These are phyloP conservation scores for Sclerotinia borealis DNA, from an alignment of 2,329 filamentous ascomycete genomes.

Conservation along the genomic window DNA sequence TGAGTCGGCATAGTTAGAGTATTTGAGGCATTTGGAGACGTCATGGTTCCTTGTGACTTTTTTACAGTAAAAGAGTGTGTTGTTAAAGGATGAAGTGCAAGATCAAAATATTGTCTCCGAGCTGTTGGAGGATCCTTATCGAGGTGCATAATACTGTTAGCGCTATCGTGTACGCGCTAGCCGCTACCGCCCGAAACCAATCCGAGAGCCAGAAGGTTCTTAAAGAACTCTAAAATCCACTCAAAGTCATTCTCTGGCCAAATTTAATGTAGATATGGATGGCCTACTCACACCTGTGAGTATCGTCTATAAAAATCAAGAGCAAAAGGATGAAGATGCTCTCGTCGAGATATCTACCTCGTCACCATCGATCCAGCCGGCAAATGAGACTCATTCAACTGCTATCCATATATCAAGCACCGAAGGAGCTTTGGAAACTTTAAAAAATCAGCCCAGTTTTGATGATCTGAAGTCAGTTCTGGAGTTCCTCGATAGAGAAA, in stretches of 20 bases:
- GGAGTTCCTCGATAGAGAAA: slow-evolving; percentile 41
- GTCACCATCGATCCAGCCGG: slow-evolving; percentile 12
- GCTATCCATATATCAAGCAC: slow-evolving; percentile 23
- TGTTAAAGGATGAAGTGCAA: background rate
- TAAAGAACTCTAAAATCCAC: background rate
- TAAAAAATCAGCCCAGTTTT: slow-evolving; percentile 58
- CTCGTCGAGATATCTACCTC: slow-evolving; percentile 22
- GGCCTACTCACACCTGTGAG: slow-evolving; percentile 44
- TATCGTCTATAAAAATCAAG: slow-evolving; percentile 32
- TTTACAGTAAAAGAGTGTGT: background rate
- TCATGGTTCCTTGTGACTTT: background rate
- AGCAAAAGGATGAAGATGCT: slow-evolving; percentile 18
- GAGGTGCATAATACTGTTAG: slow-evolving; percentile 13
- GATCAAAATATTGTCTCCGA: background rate
- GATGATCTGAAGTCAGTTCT: slow-evolving; percentile 49
- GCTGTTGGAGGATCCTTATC: slow-evolving; percentile 15
- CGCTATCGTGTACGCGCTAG: slow-evolving; percentile 14
- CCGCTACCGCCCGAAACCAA: background rate
- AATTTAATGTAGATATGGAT: slow-evolving; percentile 38
- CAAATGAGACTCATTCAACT: slow-evolving; percentile 8
- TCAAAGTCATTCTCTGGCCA: background rate
- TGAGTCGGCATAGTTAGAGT: background rate
- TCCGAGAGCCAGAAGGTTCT: background rate
- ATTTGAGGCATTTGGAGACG: background rate
- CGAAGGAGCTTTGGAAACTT: slow-evolving; percentile 49